phyloP scores from a whole-genome alignment of 2,329 filamentous ascomycete species.

The Aspergillus sp. region DNA sequence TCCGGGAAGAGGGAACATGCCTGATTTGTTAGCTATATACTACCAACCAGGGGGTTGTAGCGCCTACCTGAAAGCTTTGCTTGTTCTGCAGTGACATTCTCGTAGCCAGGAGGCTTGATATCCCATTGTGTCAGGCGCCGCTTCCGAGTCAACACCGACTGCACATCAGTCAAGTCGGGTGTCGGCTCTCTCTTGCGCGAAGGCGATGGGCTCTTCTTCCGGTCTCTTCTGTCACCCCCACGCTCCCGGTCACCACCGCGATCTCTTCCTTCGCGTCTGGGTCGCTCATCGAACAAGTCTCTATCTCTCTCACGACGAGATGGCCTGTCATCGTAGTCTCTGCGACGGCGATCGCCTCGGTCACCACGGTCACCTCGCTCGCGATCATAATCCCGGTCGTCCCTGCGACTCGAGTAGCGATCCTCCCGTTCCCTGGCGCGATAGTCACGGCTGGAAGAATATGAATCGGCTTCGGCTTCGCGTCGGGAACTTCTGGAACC shows the following conservation, averaged over 20 bases:
- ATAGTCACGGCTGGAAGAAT: constrained; percentile 90
- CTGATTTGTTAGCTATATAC: constrained; percentile 30
- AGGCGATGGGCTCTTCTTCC: constrained; percentile 69
- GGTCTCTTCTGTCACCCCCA: constrained; percentile 47
- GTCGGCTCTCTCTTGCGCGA: constrained; percentile 92
- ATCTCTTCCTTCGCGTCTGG: constrained; percentile 44
- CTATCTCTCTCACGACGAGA: constrained; percentile 52
- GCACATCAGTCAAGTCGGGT: constrained; percentile 84
- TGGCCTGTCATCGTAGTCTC: constrained; percentile 63
- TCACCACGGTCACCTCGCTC: constrained; percentile 61
- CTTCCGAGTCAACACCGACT: constrained; percentile 81
- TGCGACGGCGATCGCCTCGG: constrained; percentile 55
- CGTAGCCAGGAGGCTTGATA: constrained; percentile 97
- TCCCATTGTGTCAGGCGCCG: constrained; percentile 98
- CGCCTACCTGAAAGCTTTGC: constrained; percentile 79
- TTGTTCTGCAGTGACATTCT: constrained; percentile 96
- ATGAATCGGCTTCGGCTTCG: constrained; percentile 77
- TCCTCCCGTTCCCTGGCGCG: constrained; percentile 93
- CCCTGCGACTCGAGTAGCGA: constrained; percentile 72
- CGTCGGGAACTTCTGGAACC: constrained; percentile 66
- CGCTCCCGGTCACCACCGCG: constrained; percentile 43
- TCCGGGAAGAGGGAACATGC: constrained; percentile 97
- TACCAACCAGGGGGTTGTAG: neutral
- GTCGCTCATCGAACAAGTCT: constrained; percentile 64
- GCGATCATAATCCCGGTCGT: constrained; percentile 75